Evolutionary conservation across 345 rosid species (phyloP).

Genomic region (Bruguiera gymnorhiza): DNA sequence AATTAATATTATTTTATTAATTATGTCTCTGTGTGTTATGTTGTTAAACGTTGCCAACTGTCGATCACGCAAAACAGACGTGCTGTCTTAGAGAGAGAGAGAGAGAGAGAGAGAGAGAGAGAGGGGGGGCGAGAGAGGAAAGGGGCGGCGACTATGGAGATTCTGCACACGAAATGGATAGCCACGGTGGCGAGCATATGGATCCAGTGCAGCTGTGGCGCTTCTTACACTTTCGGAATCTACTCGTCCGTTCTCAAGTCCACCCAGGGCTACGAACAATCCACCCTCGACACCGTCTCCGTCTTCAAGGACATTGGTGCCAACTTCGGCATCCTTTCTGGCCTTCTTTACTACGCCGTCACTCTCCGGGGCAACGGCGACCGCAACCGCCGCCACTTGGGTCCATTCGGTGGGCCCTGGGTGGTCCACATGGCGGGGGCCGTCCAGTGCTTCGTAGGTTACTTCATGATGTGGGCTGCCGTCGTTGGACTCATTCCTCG

Average conservation of each 20-base stretch:
- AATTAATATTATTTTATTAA: too few relatives aligned
- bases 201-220: conserved; percentile 74
- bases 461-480: conserved; percentile 80
- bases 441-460: conserved; percentile 64
- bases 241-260: conserved; percentile 75
- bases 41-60: too few relatives aligned
- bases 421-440: conserved; percentile 66
- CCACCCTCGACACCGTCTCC: conserved; percentile 92
- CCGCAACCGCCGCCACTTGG: conserved; percentile 19
- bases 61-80: too few relatives aligned
- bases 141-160: background rate
- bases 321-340: conserved; percentile 75
- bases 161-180: conserved; percentile 50
- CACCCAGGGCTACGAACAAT: conserved; percentile 72
- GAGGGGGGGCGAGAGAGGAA: background rate
- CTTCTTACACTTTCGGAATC: conserved; percentile 74
- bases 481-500: conserved; percentile 56
- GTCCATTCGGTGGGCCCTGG: conserved; percentile 53
- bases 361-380: conserved; percentile 16
- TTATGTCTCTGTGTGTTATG: too few relatives aligned
- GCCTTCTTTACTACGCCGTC: conserved; percentile 61
- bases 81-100: too few relatives aligned
- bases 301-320: conserved; percentile 97
- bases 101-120: background rate
- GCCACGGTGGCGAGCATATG: conserved; percentile 80